phyloP scores from a whole-genome alignment of 179 eudicot species.

The Monotropa hypopitys region DNA sequence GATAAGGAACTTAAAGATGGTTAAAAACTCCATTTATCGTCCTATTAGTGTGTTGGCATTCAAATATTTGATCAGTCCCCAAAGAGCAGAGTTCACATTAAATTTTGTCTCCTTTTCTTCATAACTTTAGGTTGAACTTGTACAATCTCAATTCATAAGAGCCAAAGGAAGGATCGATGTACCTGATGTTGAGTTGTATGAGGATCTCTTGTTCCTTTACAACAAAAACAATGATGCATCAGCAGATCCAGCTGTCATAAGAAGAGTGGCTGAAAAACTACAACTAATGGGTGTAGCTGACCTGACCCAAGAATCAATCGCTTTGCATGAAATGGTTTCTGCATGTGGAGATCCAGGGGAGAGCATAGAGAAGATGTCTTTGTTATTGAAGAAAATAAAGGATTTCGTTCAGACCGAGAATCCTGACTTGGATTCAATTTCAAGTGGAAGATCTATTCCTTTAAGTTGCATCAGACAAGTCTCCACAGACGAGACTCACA shows the following conservation, averaged over 20 bases:
- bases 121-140: conserved; percentile 71
- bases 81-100: conserved; percentile 2
- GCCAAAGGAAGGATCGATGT: conserved; percentile 75
- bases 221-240: conserved; percentile 33
- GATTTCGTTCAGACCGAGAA: conserved; percentile 77
- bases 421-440: conserved; percentile 42
- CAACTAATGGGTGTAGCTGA: conserved; percentile 61
- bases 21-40: background rate
- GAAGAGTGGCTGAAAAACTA: conserved; percentile 59
- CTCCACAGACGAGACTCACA: conserved; percentile 31
- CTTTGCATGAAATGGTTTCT: conserved; percentile 78
- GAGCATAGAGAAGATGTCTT: conserved; percentile 84
- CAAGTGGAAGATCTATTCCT: conserved; percentile 30
- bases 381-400: conserved; percentile 66
- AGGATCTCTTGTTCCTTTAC: conserved; percentile 51
- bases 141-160: conserved; percentile 73
- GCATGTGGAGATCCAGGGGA: conserved; percentile 74
- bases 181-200: conserved; percentile 52
- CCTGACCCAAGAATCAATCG: conserved; percentile 77
- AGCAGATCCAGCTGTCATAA: conserved; percentile 42
- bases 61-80: background rate
- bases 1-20: background rate
- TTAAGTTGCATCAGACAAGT: conserved; percentile 34
- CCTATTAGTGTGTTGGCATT: background rate
- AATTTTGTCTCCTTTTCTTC: conserved; percentile 1